Percentiles rank a stretch among this genome's conserved stretches.
Evolutionary conservation across 139 green algal species (phyloP).

Genomic region (Gonium pectorale): DNA sequence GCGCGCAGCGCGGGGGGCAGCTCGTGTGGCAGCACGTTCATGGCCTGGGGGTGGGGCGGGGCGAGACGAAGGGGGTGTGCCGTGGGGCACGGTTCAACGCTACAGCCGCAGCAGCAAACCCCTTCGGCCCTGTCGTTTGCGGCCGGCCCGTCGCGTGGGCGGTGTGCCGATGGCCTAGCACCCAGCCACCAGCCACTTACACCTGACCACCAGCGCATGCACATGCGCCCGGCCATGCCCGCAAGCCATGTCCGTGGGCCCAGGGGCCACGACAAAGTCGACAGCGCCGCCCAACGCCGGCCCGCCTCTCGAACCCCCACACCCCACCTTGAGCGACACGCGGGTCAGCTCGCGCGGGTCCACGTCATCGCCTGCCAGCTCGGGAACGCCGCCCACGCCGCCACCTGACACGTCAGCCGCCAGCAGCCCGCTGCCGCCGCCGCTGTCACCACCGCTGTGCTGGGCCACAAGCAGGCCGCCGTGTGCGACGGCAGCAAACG

Average conservation of each 20-base stretch:
- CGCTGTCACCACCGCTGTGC: not conserved
- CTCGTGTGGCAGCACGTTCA: conserved; percentile 42
- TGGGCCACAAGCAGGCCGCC: not conserved
- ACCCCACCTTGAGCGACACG: conserved; percentile 34
- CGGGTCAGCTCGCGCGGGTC: conserved; percentile 27
- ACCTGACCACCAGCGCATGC: too few relatives aligned
- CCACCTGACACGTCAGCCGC: not conserved
- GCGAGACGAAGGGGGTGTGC: not conserved
- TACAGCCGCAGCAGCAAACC: too few relatives aligned
- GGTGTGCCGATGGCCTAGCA: not conserved
- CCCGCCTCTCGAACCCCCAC: too few relatives aligned
- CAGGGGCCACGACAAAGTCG: too few relatives aligned
- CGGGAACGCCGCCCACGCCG: not conserved
- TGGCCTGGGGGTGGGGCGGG: not conserved
- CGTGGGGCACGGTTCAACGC: too few relatives aligned
- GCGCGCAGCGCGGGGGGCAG: conserved; percentile 13
- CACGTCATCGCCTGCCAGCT: too few relatives aligned
- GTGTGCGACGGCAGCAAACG: not conserved
- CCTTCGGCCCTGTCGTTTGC: too few relatives aligned
- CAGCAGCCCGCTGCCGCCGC: not conserved
- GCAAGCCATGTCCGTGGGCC: too few relatives aligned
- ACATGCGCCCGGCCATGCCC: too few relatives aligned
- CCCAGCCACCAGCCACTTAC: too few relatives aligned
- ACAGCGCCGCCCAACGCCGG: too few relatives aligned
- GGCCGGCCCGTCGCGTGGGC: too few relatives aligned